These are phyloP conservation scores for Phytophthora cryptogea DNA, from an alignment of 352 stramenopile genomes.

Conservation along the genomic window DNA sequence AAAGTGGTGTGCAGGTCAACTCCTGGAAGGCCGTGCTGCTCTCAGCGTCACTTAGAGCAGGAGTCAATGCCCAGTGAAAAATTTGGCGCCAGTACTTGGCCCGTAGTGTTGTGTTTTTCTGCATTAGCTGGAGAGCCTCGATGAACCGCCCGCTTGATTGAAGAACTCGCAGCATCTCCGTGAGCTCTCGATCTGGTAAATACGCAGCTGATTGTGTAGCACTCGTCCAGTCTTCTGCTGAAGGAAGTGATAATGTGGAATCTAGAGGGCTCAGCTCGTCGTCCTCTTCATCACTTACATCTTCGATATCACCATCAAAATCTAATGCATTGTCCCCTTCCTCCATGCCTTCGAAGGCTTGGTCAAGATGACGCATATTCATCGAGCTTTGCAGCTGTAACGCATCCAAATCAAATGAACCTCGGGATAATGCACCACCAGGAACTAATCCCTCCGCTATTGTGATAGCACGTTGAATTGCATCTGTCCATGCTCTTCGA, in stretches of 20 bases:
- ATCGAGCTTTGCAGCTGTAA: constrained; percentile 55
- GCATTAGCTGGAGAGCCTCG: constrained; percentile 77
- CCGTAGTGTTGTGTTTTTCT: constrained; percentile 52
- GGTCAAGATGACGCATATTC: constrained; percentile 51
- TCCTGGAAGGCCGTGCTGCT: constrained; percentile 18
- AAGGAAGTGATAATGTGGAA: constrained; percentile 7
- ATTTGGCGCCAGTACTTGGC: constrained; percentile 66
- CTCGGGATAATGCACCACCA: constrained; percentile 33
- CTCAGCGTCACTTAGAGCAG: constrained; percentile 16
- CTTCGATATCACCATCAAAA: constrained; percentile 17
- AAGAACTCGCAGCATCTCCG: constrained; percentile 64
- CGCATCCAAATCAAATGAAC: constrained; percentile 53
- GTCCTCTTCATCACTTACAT: constrained; percentile 20
- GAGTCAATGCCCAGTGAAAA: constrained; percentile 63
- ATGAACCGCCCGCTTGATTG: constrained; percentile 68
- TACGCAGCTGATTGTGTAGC: constrained; percentile 32
- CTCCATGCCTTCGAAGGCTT: constrained; percentile 43
- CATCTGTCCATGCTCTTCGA: constrained; percentile 55
- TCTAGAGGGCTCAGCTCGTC: constrained; percentile 22
- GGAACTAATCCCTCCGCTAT: constrained; percentile 67
- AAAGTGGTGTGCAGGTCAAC: constrained; percentile 35
- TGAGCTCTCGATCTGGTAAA: constrained; percentile 50
- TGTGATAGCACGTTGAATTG: constrained; percentile 71
- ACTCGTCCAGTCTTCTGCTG: constrained; percentile 22
- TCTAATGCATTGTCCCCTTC: constrained; percentile 13